Evolutionary conservation across 2,329 filamentous ascomycete species (phyloP).

Genomic region (Dichotomopilus funicola): DNA sequence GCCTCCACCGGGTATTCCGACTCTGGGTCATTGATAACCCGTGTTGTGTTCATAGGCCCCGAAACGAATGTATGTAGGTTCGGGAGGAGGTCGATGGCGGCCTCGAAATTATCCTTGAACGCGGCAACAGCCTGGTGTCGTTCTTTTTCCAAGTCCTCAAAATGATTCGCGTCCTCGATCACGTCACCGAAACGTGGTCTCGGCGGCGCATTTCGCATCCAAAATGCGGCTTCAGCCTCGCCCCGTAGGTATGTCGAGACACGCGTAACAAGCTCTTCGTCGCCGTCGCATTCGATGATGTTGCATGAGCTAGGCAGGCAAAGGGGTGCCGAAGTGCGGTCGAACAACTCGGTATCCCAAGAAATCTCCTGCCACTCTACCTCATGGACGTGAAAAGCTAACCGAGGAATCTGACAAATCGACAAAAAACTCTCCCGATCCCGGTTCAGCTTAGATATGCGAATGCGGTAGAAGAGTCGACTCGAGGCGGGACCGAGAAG

Average conservation of each 20-base stretch:
- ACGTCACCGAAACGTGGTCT: background rate
- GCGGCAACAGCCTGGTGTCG: background rate
- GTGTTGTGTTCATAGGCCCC: slow-evolving; percentile 4
- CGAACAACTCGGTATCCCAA: background rate
- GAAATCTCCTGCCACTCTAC: slow-evolving; percentile 12
- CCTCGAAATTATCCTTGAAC: slow-evolving; percentile 1
- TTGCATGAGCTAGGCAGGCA: background rate
- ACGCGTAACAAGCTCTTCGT: background rate
- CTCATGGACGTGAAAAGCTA: slow-evolving; percentile 9
- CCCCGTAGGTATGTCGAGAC: background rate
- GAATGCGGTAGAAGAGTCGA: slow-evolving; percentile 12
- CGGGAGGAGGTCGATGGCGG: slow-evolving; percentile 6
- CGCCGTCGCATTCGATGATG: background rate
- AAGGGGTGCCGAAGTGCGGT: background rate
- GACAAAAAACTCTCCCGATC: slow-evolving; percentile 11
- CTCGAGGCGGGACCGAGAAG: background rate
- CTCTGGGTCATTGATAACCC: background rate
- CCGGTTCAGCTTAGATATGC: slow-evolving; percentile 8
- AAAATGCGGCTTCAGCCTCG: background rate
- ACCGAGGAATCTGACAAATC: slow-evolving; percentile 10
- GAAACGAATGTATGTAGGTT: slow-evolving; percentile 13
- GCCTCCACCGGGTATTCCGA: background rate
- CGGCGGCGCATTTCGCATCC: background rate
- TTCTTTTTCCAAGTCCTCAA: background rate
- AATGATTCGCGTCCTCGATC: background rate